Percentiles rank a stretch among this genome's conserved stretches.
Conservation (phyloP, 768 basidiomycete species). For the Pisolithus tinctorius region DNA sequence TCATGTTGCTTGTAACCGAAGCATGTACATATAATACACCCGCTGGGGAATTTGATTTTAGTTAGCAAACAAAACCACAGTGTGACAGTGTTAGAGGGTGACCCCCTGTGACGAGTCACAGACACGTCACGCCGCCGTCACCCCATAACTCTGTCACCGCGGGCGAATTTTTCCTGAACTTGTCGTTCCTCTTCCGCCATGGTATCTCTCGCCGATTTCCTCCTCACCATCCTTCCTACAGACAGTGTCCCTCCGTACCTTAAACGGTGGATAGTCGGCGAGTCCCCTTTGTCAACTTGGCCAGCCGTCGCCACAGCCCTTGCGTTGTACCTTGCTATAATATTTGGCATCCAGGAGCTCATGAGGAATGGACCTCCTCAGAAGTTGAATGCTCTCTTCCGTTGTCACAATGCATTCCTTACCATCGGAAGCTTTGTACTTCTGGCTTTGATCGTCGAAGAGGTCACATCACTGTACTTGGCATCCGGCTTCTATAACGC, state of each 20-base stretch:
- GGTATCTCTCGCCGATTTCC: slow-evolving; percentile 68
- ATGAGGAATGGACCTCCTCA: slow-evolving; percentile 75
- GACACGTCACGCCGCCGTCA: slow-evolving; percentile 25
- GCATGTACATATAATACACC: not conserved
- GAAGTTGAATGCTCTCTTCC: slow-evolving; percentile 80
- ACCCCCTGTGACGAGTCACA: not conserved
- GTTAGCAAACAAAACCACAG: no score
- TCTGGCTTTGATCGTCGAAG: slow-evolving; percentile 85
- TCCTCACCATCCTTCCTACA: slow-evolving; percentile 52
- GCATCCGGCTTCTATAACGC: slow-evolving; percentile 66
- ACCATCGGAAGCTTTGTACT: slow-evolving; percentile 79
- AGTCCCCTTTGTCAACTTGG: slow-evolving; percentile 53
- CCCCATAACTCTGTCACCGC: slow-evolving; percentile 21
- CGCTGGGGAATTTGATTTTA: no score
- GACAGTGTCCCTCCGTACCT: slow-evolving; percentile 31
- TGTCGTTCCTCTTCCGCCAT: slow-evolving; percentile 36
- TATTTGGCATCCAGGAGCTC: slow-evolving; percentile 77
- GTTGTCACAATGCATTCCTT: slow-evolving; percentile 85
- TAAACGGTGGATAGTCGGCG: slow-evolving; percentile 46
- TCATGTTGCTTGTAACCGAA: not conserved
- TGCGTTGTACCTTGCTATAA: slow-evolving; percentile 74
- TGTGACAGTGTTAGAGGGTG: no score
- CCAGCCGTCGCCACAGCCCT: slow-evolving; percentile 66
- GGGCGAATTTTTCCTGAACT: slow-evolving; percentile 9
- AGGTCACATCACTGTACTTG: slow-evolving; percentile 75